A percentile compares a stretch with the other conserved stretches of the same genome.
Evolutionary conservation across 2,329 filamentous ascomycete species (phyloP).

Genomic region (Trichophyton rubrum): DNA sequence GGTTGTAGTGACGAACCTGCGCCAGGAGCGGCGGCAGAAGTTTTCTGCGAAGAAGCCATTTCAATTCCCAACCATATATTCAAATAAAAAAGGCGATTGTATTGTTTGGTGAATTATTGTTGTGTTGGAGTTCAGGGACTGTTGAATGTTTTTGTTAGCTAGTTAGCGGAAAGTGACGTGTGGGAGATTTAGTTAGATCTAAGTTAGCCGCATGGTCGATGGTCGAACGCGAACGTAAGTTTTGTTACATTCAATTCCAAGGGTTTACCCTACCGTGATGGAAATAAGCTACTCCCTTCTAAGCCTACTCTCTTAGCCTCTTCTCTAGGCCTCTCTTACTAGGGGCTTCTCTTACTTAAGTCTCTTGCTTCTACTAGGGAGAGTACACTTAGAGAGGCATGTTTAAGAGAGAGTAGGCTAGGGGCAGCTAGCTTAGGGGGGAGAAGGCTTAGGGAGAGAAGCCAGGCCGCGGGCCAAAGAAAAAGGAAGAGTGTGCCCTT

Average conservation of each 20-base stretch:
- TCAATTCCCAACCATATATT: not conserved
- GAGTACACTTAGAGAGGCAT: too few relatives aligned
- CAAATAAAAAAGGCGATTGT: not conserved
- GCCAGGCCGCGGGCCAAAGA: too few relatives aligned
- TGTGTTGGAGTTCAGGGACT: not conserved
- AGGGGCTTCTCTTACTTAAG: too few relatives aligned
- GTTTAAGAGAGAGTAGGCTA: too few relatives aligned
- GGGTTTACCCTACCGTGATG: not conserved
- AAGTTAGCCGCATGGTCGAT: too few relatives aligned
- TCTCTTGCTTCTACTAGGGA: too few relatives aligned
- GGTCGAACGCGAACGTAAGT: not conserved
- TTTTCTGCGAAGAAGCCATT: conserved; percentile 4
- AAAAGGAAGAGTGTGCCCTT: too few relatives aligned
- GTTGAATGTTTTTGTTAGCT: not conserved
- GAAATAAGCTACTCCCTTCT: too few relatives aligned
- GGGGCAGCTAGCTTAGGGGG: too few relatives aligned
- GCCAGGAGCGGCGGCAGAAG: conserved; percentile 3
- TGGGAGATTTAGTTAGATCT: not conserved
- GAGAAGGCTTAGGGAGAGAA: too few relatives aligned
- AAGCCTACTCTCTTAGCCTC: too few relatives aligned
- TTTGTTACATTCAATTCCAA: not conserved
- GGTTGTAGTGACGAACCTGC: conserved; percentile 3
- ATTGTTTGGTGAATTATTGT: not conserved
- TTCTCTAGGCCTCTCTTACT: too few relatives aligned
- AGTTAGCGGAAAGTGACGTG: not conserved